Percentiles rank a stretch among this genome's conserved stretches.
These are phyloP conservation scores for Solanum pinnatisectum DNA, from an alignment of 257 asterid genomes.

Conservation along the genomic window DNA sequence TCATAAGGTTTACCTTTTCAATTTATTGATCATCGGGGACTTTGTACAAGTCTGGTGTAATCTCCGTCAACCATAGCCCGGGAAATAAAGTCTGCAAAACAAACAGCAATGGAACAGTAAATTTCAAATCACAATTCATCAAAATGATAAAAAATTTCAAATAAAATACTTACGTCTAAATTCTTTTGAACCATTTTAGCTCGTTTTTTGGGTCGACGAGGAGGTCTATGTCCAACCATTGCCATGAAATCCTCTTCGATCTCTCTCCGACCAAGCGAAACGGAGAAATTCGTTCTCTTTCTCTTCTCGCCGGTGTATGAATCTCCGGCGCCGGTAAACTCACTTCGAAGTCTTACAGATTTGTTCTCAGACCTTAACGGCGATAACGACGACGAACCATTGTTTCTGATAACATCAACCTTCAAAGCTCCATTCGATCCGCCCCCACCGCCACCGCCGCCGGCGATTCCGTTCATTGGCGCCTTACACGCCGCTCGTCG, in stretches of 20 bases:
- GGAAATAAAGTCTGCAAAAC: slow-evolving; percentile 12
- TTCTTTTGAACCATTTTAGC: slow-evolving; percentile 39
- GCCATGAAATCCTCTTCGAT: slow-evolving; percentile 59
- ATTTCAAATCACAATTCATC: not conserved
- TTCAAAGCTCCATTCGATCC: not conserved
- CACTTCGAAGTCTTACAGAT: slow-evolving; percentile 16
- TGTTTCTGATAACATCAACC: slow-evolving; percentile 18
- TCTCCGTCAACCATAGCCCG: slow-evolving; percentile 17
- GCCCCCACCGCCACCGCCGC: not conserved
- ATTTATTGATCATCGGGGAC: slow-evolving; percentile 2
- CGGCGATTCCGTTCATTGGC: slow-evolving; percentile 10
- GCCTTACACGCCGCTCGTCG: slow-evolving; percentile 41
- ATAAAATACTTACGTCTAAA: slow-evolving; percentile 40
- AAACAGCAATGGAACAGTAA: not conserved
- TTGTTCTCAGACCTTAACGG: slow-evolving; percentile 3
- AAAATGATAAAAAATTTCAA: not conserved
- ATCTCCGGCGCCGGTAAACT: not conserved
- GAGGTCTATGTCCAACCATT: slow-evolving; percentile 49
- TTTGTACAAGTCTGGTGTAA: slow-evolving; percentile 14
- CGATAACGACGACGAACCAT: slow-evolving; percentile 12
- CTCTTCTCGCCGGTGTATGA: slow-evolving; percentile 17
- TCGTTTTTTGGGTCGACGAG: slow-evolving; percentile 63
- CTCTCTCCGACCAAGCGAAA: slow-evolving; percentile 32
- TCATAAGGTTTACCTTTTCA: not conserved
- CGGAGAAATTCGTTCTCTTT: slow-evolving; percentile 41